Evolutionary conservation across 192 early-diverging fungal genomes (phyloP).

Genomic region (Coemansia sp.): DNA sequence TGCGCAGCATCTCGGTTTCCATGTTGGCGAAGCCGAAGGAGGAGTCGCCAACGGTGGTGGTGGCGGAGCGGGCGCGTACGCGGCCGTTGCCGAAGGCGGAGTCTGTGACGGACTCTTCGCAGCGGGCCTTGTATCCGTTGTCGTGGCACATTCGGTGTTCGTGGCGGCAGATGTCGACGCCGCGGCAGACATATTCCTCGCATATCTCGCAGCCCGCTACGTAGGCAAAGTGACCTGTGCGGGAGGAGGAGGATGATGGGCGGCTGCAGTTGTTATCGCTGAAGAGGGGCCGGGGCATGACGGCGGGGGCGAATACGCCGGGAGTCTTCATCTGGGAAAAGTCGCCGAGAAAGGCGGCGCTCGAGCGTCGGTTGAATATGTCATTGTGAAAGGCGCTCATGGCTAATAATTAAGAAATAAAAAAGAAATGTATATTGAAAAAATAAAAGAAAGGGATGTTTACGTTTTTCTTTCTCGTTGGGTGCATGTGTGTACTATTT

Average conservation of each 20-base stretch:
- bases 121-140: slow-evolving; percentile 19
- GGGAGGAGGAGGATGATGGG: slow-evolving; percentile 14
- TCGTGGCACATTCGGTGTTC: slow-evolving; percentile 33
- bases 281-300: slow-evolving; percentile 46
- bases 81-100: slow-evolving; percentile 40
- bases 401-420: background rate
- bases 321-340: slow-evolving; percentile 26
- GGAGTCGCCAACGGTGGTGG: slow-evolving; percentile 37
- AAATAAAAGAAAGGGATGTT: background rate
- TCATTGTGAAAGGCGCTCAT: slow-evolving; percentile 53
- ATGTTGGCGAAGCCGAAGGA: slow-evolving; percentile 48
- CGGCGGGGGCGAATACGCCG: slow-evolving; percentile 37
- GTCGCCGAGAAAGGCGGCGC: slow-evolving; percentile 1
- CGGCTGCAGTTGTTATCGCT: slow-evolving; percentile 1
- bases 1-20: slow-evolving; percentile 47
- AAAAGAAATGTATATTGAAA: slow-evolving; percentile 1
- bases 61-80: slow-evolving; percentile 41
- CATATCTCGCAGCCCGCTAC: slow-evolving; percentile 43
- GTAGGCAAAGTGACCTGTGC: slow-evolving; percentile 39
- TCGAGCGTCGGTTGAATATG: slow-evolving; percentile 27
- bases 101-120: slow-evolving; percentile 38
- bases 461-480: background rate
- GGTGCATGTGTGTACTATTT: background rate
- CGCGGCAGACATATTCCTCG: slow-evolving; percentile 38
- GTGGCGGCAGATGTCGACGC: slow-evolving; percentile 33